These are phyloP conservation scores for Termitomyces heimii DNA, from an alignment of 768 basidiomycete genomes.

Conservation along the genomic window DNA sequence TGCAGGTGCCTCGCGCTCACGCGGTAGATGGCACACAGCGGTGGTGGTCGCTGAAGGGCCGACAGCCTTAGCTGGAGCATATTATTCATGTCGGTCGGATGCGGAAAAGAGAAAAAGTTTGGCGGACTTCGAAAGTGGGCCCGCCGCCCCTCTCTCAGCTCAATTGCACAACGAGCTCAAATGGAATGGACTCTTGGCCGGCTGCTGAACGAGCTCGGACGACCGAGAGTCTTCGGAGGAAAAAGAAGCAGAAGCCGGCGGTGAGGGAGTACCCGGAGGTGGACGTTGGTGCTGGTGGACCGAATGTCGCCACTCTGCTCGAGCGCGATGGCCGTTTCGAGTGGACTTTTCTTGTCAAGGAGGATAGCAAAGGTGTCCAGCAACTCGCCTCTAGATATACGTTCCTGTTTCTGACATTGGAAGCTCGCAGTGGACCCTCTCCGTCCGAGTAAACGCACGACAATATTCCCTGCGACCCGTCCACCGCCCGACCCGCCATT, in stretches of 20 bases:
- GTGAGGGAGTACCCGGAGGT: conserved; percentile 45
- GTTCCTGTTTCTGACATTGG: neutral
- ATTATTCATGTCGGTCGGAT: conserved; percentile 1
- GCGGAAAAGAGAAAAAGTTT: conserved; percentile 1
- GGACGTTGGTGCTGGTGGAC: conserved; percentile 38
- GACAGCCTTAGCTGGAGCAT: conserved; percentile 48
- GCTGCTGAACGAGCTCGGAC: conserved; percentile 35
- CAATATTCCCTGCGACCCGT: conserved; percentile 57
- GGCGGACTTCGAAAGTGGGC: conserved; percentile 20
- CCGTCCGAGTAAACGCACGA: conserved; percentile 24
- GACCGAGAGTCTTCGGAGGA: conserved; percentile 11
- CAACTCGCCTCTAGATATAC: conserved; percentile 7
- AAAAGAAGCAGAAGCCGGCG: conserved; percentile 19
- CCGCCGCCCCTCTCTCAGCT: neutral
- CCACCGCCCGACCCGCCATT: conserved; percentile 24
- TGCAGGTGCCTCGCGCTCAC: conserved; percentile 35
- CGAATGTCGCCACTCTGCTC: conserved; percentile 50
- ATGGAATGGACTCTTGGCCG: conserved; percentile 82
- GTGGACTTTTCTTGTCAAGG: conserved; percentile 44
- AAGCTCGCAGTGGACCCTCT: conserved; percentile 3
- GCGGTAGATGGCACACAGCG: conserved; percentile 20
- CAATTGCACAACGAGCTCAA: conserved; percentile 1
- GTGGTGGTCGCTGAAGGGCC: conserved; percentile 34
- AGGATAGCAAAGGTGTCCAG: conserved; percentile 19
- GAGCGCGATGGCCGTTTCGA: conserved; percentile 35